A percentile compares a stretch with the other conserved stretches of the same genome.
Conservation (phyloP, 164 flowering plant species). For the Magnolia changhungtana region DNA sequence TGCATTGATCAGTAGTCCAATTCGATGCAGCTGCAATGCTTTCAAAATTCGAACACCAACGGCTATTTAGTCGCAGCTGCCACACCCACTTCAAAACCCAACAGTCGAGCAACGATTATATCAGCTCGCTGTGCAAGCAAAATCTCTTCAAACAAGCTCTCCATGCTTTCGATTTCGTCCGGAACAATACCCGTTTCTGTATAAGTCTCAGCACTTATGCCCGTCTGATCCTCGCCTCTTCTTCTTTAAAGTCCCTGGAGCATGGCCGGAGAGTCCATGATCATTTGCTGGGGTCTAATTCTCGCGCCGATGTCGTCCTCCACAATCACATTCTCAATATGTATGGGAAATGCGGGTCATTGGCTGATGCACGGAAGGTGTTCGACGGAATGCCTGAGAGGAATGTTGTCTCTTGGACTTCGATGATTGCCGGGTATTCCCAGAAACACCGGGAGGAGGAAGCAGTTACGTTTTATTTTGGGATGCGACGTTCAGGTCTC, state of each 20-base stretch:
- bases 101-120: constrained; percentile 43
- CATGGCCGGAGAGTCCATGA: constrained; percentile 44
- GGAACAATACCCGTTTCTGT: constrained; percentile 25
- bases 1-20: no score
- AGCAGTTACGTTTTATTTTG: constrained; percentile 39
- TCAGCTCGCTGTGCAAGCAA: constrained; percentile 51
- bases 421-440: constrained; percentile 61
- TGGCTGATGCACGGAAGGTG: constrained; percentile 45
- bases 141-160: constrained; percentile 48
- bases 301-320: constrained; percentile 40
- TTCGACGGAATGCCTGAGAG: constrained; percentile 51
- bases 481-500: constrained; percentile 45
- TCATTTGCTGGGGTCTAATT: constrained; percentile 33
- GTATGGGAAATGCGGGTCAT: constrained; percentile 68
- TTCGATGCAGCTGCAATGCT: constrained; percentile 1
- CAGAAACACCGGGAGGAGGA: constrained; percentile 40
- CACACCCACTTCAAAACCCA: constrained; percentile 25
- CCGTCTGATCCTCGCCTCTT: constrained; percentile 45
- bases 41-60: constrained; percentile 17
- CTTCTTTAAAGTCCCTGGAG: constrained; percentile 43
- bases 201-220: constrained; percentile 40
- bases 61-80: constrained; percentile 9
- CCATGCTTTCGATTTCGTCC: constrained; percentile 42
- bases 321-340: constrained; percentile 58
- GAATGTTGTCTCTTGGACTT: constrained; percentile 70